These are phyloP conservation scores for Anthostomella pinea DNA, from an alignment of 2,329 filamentous ascomycete species.

Conservation along the genomic window DNA sequence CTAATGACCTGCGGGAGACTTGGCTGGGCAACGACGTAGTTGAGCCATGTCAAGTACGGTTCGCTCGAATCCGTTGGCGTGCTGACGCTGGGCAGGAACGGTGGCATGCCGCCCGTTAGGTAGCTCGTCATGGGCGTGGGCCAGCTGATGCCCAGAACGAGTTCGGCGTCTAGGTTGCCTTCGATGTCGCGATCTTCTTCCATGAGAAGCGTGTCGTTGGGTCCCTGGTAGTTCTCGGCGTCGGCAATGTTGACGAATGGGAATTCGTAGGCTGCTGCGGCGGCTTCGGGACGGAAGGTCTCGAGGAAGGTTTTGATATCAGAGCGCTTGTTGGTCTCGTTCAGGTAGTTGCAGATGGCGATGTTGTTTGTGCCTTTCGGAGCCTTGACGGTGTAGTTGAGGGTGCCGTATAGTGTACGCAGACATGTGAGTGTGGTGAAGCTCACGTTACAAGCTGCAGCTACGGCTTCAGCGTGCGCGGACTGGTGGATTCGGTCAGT, in stretches of 20 bases:
- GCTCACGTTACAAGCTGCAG: neutral
- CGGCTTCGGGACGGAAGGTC: constrained; percentile 4
- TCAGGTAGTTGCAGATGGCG: constrained; percentile 2
- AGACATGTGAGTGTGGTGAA: neutral
- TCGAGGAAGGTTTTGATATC: constrained; percentile 1
- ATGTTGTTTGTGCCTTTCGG: constrained; percentile 1
- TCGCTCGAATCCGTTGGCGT: constrained; percentile 52
- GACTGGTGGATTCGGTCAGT: too few species aligned
- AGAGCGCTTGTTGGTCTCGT: constrained; percentile 4
- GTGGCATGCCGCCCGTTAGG: constrained; percentile 19
- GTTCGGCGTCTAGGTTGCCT: constrained; percentile 16
- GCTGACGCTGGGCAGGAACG: constrained; percentile 13
- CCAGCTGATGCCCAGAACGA: constrained; percentile 12
- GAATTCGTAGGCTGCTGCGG: constrained; percentile 1
- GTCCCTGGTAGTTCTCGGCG: neutral
- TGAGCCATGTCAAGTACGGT: constrained; percentile 60
- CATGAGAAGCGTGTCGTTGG: too few species aligned
- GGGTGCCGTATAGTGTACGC: neutral
- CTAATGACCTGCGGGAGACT: constrained; percentile 56
- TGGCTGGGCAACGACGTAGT: constrained; percentile 48
- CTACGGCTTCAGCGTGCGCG: too few species aligned
- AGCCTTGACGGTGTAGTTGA: neutral
- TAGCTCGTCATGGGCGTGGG: constrained; percentile 12
- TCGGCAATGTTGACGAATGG: neutral
- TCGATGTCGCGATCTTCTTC: constrained; percentile 4